Evolutionary conservation across 2,329 filamentous ascomycete genomes (phyloP), one percentile per base, ranked within the genome.

Genomic region (Basipetospora sp.): DNA sequence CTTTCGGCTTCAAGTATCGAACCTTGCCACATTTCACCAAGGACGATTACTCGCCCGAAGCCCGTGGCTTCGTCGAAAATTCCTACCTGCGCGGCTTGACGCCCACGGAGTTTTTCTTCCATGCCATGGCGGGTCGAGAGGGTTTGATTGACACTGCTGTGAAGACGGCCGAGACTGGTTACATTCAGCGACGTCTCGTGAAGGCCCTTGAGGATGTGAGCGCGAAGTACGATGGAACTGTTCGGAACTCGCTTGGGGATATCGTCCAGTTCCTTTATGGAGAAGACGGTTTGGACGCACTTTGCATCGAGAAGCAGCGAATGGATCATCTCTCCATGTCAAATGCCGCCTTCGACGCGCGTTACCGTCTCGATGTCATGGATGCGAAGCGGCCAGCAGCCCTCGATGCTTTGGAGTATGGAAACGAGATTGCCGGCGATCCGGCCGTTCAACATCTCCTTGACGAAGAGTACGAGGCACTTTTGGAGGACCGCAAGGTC

Each of bases 41-140:
- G 66, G 92, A 98, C 50, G 92, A 98, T 57, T 98, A 96, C 59
- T 96, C 88, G 15, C 86, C 90, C 9, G 87, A 94, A 56, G 88
- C 90, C 32, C 80, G 90, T 64, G 90, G 90, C 30, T 98, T 98
- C 53, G 90, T 98, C 15, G 90, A 98, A 60, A 98, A 98, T 62
- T 98, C 90, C 0, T 98, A 98, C 51, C 74, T 98, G 10, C 83
- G 90, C 66, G 90, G 90, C 40, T 65, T 98, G 42, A 98, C 92
- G 1, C 90, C 90, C 0, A 80, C 83, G 1, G 90, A 98, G 50
- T 98, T 98, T 64, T 98, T 94, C 67, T 98, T 98, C 71, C 90
- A 98, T 72, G 90, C 90, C 54, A 98, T 98, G 90, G 90, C 90
- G 69, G 90, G 90, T 85, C 78, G 90, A 67, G 90, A 98, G 63